phyloP scores from a whole-genome alignment of 2,329 filamentous ascomycete genomes.

The Zasmidium citrigriseum region DNA sequence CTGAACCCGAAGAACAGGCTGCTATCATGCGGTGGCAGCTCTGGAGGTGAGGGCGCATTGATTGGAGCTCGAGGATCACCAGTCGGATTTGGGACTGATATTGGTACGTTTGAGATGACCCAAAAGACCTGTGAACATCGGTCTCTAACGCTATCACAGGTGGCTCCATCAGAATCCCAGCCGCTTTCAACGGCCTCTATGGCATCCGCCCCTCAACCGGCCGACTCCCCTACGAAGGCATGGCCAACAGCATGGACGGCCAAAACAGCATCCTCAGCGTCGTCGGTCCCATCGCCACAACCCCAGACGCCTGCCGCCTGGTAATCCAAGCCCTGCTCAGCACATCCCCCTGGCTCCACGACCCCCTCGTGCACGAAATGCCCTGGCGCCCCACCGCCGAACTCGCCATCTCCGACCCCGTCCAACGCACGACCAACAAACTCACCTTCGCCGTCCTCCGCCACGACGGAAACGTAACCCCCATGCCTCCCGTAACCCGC shows the following conservation, averaged over 20 bases:
- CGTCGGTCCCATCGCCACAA: slow-evolving; percentile 63
- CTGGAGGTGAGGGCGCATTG: slow-evolving; percentile 61
- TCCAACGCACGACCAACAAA: slow-evolving; percentile 24
- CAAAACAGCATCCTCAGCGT: slow-evolving; percentile 65
- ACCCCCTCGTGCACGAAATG: slow-evolving; percentile 65
- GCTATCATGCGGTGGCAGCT: slow-evolving; percentile 58
- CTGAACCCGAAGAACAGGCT: slow-evolving; percentile 59
- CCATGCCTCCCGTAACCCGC: slow-evolving; percentile 60
- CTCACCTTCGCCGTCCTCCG: slow-evolving; percentile 59
- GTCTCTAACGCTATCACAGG: slow-evolving; percentile 35
- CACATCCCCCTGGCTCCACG: slow-evolving; percentile 64
- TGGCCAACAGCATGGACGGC: slow-evolving; percentile 65
- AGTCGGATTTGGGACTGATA: slow-evolving; percentile 60
- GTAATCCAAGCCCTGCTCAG: slow-evolving; percentile 58
- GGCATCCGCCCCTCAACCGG: slow-evolving; percentile 57
- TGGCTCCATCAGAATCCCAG: slow-evolving; percentile 59
- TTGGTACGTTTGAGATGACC: not conserved
- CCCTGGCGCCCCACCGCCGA: slow-evolving; percentile 60
- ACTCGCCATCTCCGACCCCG: slow-evolving; percentile 37
- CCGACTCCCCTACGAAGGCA: slow-evolving; percentile 51
- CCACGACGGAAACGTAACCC: slow-evolving; percentile 52
- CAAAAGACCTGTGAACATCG: not conserved
- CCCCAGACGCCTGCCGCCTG: slow-evolving; percentile 56
- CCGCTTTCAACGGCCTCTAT: slow-evolving; percentile 61
- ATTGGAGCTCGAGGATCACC: slow-evolving; percentile 56